Evolutionary conservation across 768 basidiomycete species (phyloP).

Genomic region (Pleurotus giganteus): DNA sequence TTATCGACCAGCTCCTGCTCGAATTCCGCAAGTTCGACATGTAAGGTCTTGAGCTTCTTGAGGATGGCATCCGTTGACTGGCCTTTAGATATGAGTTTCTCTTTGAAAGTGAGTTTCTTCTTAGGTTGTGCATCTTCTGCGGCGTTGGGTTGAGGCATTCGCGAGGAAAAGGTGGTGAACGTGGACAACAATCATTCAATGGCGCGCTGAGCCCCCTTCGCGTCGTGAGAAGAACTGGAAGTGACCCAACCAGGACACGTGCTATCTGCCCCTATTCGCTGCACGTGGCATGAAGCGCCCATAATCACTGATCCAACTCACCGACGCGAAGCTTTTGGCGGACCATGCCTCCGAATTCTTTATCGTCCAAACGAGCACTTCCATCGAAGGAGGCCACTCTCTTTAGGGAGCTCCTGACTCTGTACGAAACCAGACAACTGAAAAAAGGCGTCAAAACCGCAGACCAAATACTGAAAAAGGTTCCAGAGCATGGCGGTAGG

Average conservation of each 20-base stretch:
- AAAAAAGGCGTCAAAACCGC: conserved; percentile 89
- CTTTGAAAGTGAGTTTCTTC: conserved; percentile 72
- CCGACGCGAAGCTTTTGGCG: background rate
- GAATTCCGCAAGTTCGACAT: conserved; percentile 71
- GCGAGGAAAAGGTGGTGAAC: conserved; percentile 12
- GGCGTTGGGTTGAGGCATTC: conserved; percentile 71
- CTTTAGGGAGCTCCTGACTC: conserved; percentile 82
- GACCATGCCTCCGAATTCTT: conserved; percentile 16
- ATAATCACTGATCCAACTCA: background rate
- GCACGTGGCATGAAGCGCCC: background rate
- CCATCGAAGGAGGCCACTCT: conserved; percentile 81
- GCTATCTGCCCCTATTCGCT: background rate
- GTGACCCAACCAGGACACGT: too few relatives aligned
- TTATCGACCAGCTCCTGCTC: conserved; percentile 89
- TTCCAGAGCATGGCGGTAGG: conserved; percentile 92
- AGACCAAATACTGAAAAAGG: conserved; percentile 93
- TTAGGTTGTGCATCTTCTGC: conserved; percentile 47
- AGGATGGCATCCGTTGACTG: conserved; percentile 78
- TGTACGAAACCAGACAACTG: conserved; percentile 88
- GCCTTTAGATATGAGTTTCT: conserved; percentile 77
- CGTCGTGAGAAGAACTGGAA: too few relatives aligned
- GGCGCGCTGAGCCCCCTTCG: conserved; percentile 9
- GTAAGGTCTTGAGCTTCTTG: conserved; percentile 82
- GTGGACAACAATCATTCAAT: background rate
- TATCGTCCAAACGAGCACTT: conserved; percentile 53